Evolutionary conservation across 2,329 filamentous ascomycete genomes (phyloP).

Genomic region (Cercospora berteroae): DNA sequence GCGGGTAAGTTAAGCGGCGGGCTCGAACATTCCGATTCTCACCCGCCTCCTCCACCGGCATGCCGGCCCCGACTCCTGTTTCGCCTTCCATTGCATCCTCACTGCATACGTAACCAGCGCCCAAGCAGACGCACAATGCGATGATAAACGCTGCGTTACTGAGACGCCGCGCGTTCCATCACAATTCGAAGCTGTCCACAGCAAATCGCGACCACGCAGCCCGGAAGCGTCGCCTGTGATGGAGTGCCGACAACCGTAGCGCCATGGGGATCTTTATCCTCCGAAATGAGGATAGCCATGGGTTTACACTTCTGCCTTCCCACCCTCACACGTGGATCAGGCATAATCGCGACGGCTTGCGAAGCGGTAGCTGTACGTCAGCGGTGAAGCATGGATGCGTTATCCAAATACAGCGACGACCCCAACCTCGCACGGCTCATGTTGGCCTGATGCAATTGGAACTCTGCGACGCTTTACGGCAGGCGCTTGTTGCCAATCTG

Average conservation of each 20-base stretch:
- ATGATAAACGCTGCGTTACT: neutral
- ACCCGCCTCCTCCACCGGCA: neutral
- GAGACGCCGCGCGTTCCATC: neutral
- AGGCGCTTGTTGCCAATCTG: neutral
- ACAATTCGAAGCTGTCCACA: neutral
- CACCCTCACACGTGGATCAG: neutral
- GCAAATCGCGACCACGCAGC: constrained; percentile 1
- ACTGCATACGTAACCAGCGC: neutral
- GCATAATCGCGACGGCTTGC: neutral
- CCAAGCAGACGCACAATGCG: neutral
- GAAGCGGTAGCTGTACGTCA: neutral
- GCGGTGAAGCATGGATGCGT: neutral
- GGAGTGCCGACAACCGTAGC: constrained; percentile 9
- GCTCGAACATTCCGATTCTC: neutral
- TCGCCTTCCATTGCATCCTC: neutral
- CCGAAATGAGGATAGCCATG: constrained; percentile 9
- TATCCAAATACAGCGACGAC: neutral
- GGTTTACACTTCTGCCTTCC: neutral
- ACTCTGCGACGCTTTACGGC: neutral
- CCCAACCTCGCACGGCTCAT: neutral
- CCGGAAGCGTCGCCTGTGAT: constrained; percentile 5
- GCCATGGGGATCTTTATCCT: neutral
- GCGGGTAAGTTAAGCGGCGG: neutral
- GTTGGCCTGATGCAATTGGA: neutral
- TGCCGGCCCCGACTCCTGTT: neutral